Base-by-base conservation (phyloP, 768 basidiomycete species). In the Serendipita vermifera region DNA sequence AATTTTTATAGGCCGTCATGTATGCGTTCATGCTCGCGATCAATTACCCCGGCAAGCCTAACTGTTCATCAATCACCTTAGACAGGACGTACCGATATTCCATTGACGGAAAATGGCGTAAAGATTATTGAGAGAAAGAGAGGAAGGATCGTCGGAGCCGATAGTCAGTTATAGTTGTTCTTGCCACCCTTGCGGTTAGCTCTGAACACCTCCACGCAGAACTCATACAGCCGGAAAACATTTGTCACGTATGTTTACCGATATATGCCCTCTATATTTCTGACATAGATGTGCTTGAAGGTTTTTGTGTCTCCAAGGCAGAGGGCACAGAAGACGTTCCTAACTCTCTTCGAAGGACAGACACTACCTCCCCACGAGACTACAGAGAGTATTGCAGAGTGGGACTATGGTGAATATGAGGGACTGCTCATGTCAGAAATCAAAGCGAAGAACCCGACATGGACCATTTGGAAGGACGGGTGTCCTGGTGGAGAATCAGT, bases 401-500 rank as follows among this genome's bases (percentile, higher is more conserved):
- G 89, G 89, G 86, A 94, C 64, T 94, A 57, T 73, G 87, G 93
- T 7, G 79, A 87, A 5, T 96, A 87, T 64, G 92, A 94, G 66
- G 92, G 91, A 3, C 77, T 92, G 38, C 66, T 76, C 26, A 72
- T 82, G n/a, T 70, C 78, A n/a, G 87, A 94, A 62, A 94, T 94
- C 62, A 71, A 80, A 59, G 74, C 73, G 48, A 75, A 70, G 56
- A 76, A 71, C 53, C 71, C 76, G 3, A 66, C 64, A 32, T 97
- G 90, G 90, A 63, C 66, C n/a, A 91, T 93, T 62, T 94, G 89
- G 88, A 75, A 67, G 36, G 85, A 92, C 63, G 90, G 87, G 83
- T 83, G 91, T 62, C 89, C 90, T 11, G 83, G 81, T 15, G 93
- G 93, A 24, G 93, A 98, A 71, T 83, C 81, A 29, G 80, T 77